Base-by-base conservation (phyloP, 345 rosid genomes). In the Corymbia maculata region DNA sequence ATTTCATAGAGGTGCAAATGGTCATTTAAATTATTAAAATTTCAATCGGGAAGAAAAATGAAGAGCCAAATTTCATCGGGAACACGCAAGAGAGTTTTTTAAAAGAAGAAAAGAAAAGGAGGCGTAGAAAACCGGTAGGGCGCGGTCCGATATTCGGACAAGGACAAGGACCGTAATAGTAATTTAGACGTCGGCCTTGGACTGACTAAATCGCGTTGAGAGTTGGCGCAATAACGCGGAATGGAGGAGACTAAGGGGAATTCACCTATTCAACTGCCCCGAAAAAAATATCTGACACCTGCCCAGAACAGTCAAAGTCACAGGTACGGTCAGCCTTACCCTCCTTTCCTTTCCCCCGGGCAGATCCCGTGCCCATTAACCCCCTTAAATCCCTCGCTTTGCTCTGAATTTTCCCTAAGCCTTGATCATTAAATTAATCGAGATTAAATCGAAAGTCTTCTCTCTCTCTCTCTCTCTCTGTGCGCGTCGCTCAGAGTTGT, bases 261-360 rank as follows among this genome's bases (percentile, higher is more conserved):
- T 88, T 61, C 1, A 55, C 61, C 59, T 22, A 51, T 66, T 57
- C 55, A 88, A 86, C 86, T 70, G 85, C 86, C 86, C 52, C 68
- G 4, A 28, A 28, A 5, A 85, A 88, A 88, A 88, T 88, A 86
- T 88, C 89, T 87, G 59, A 49, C 47, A 13, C 45, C 90, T 88
- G 90, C 88, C 90, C 89, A 75, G 87, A 86, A 86, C 79, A 75
- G 88, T 86, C 86, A 70, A 36, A 86, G 85, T 36, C 22, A 49
- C 68, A 4, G 51, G 15, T 30, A 80, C 89, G 86, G 89, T 79
- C 88, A 51, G 66, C 16, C 6, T 42, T 36, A 10, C 8, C 32
- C 3, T 3, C 22, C 42, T 17, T 28, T 24, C 16, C 51, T 51
- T 28, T 24, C 16, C 51, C 42, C 32, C 86, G 90, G 88, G 90